Evolutionary conservation across 768 basidiomycete species (phyloP).

Genomic region (Rhizopogon vesiculosus): DNA sequence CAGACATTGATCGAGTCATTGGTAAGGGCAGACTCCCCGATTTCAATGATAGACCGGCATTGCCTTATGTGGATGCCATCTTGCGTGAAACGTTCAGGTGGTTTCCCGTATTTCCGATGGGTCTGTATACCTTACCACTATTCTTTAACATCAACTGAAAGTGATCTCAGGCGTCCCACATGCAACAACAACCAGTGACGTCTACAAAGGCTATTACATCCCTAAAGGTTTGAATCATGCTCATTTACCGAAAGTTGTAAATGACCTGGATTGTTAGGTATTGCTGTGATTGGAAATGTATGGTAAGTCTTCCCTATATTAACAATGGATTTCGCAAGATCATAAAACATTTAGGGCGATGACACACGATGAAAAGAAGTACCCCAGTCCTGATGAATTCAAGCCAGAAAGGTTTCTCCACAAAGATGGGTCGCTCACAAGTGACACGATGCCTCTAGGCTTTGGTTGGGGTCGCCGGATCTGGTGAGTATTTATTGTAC

Average conservation of each 20-base stretch:
- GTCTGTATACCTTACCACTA: no score
- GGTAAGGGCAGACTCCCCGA: conserved; percentile 22
- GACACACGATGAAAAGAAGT: conserved; percentile 26
- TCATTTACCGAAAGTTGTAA: neutral
- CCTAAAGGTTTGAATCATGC: neutral
- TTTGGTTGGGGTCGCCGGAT: conserved; percentile 1
- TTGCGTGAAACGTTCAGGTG: conserved; percentile 29
- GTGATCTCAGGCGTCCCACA: no score
- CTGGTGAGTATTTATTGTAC: neutral
- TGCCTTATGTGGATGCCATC: conserved; percentile 28
- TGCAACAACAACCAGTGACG: neutral
- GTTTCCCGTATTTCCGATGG: conserved; percentile 26
- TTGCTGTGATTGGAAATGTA: neutral
- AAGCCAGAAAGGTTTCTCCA: conserved; percentile 31
- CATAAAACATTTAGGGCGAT: conserved; percentile 22
- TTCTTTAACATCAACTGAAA: no score
- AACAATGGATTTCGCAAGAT: neutral
- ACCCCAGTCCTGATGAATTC: conserved; percentile 33
- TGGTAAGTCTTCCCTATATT: neutral
- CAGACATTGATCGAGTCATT: conserved; percentile 26
- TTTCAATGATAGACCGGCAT: conserved; percentile 18
- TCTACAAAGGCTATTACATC: neutral
- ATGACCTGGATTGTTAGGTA: neutral
- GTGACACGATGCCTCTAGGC: neutral
- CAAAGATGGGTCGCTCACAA: neutral